A percentile compares a stretch with the other conserved stretches of the same genome.
Evolutionary conservation across 768 basidiomycete genomes (phyloP).

Genomic region (Phallus indusiatus): DNA sequence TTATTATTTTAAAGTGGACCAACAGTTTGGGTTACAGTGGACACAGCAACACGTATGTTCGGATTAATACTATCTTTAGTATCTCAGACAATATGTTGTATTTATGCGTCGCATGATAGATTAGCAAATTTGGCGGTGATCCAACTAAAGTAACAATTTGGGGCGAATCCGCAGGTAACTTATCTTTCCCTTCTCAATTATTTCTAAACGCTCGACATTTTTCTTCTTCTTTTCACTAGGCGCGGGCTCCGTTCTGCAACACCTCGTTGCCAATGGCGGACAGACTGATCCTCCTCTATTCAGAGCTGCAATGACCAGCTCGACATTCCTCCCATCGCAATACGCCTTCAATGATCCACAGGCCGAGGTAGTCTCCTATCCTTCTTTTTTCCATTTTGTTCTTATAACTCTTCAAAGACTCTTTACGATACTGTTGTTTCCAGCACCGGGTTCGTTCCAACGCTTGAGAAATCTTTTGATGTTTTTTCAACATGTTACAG

Average conservation of each 20-base stretch:
- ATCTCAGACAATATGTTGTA: too few species aligned
- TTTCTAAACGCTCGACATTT: neutral
- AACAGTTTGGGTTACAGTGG: too few species aligned
- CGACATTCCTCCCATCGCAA: constrained; percentile 35
- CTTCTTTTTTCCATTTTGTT: neutral
- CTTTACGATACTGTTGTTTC: constrained; percentile 26
- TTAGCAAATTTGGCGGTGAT: too few species aligned
- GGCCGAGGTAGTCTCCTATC: constrained; percentile 23
- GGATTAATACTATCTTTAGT: too few species aligned
- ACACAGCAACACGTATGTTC: too few species aligned
- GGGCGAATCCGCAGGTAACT: too few species aligned
- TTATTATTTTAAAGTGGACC: neutral
- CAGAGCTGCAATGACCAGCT: constrained; percentile 35
- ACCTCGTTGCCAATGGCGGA: constrained; percentile 37
- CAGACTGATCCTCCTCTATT: constrained; percentile 37
- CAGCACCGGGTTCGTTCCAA: constrained; percentile 24
- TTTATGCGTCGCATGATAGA: too few species aligned
- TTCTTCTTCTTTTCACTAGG: constrained; percentile 17
- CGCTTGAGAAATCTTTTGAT: neutral
- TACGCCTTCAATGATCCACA: constrained; percentile 34
- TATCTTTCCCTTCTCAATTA: neutral
- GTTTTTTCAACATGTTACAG: constrained; percentile 15
- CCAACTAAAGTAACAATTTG: too few species aligned
- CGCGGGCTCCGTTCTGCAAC: constrained; percentile 42
- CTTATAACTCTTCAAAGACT: constrained; percentile 16